Percentiles rank a stretch among this genome's conserved stretches.
phyloP scores from a whole-genome alignment of 371 early-diverging fungal genomes.

The Rhizopus stolonifer region DNA sequence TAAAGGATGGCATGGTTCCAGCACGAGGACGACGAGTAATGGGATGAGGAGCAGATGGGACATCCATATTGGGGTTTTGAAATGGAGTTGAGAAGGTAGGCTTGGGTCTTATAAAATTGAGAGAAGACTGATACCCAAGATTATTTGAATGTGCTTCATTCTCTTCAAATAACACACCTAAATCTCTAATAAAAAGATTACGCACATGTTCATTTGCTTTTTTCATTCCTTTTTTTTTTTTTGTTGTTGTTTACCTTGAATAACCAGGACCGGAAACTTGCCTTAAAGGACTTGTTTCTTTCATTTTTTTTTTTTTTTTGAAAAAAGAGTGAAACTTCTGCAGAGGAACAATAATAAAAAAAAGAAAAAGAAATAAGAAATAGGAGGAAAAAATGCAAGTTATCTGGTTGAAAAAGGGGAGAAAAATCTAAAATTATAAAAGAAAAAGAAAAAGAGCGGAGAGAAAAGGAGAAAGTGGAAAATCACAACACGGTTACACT shows the following conservation, averaged over 20 bases:
- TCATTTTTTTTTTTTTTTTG: constrained; percentile 13
- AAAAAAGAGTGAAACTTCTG: constrained; percentile 1
- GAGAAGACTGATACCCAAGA: constrained; percentile 19
- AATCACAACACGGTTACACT: constrained; percentile 3
- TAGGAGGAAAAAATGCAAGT: constrained; percentile 3
- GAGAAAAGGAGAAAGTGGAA: constrained; percentile 8
- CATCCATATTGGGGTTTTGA: constrained; percentile 1
- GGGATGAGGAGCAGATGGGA: constrained; percentile 12
- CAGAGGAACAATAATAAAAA: too few relatives aligned
- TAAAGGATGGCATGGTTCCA: constrained; percentile 76
- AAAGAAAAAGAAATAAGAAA: constrained; percentile 1
- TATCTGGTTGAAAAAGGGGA: constrained; percentile 8
- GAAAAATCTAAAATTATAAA: not conserved
- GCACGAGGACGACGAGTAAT: constrained; percentile 66
- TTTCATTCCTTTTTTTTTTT: not conserved
- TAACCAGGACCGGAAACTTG: constrained; percentile 25
- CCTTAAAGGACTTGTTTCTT: constrained; percentile 24
- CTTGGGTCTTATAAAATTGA: constrained; percentile 30
- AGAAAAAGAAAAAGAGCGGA: too few relatives aligned
- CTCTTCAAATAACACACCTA: constrained; percentile 45
- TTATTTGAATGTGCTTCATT: constrained; percentile 21
- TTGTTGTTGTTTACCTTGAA: constrained; percentile 10
- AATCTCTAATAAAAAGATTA: constrained; percentile 23
- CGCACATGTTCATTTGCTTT: not conserved
- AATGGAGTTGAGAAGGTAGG: constrained; percentile 18